phyloP scores from a whole-genome alignment of 73 alveolate genomes.

The Blepharisma japonicum region DNA sequence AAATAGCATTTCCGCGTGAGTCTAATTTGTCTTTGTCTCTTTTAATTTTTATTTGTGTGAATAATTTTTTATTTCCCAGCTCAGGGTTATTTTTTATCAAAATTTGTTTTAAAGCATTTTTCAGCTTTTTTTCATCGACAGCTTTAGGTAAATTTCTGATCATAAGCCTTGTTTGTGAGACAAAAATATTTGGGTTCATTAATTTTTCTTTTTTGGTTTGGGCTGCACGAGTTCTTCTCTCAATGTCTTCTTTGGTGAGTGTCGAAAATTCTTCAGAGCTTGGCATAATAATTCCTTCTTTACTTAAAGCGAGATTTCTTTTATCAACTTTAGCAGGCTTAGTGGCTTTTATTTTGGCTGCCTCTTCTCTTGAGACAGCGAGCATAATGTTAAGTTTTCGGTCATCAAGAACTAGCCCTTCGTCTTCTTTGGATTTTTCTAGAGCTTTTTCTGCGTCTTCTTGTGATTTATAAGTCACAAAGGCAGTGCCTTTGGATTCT shows the following conservation, averaged over 20 bases:
- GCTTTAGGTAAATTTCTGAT: slow-evolving; percentile 14
- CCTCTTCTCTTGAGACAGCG: slow-evolving; percentile 14
- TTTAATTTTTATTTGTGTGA: slow-evolving; percentile 22
- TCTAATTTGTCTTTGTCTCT: slow-evolving; percentile 1
- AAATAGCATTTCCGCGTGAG: not conserved
- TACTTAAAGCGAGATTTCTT: slow-evolving; percentile 20
- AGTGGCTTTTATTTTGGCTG: not conserved
- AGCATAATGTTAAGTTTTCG: not conserved
- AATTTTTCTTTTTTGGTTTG: slow-evolving; percentile 4
- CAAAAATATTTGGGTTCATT: slow-evolving; percentile 17
- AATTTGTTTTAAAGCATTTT: slow-evolving; percentile 14
- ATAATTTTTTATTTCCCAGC: not conserved
- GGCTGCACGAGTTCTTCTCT: slow-evolving; percentile 22
- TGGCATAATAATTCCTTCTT: not conserved
- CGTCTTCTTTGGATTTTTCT: not conserved
- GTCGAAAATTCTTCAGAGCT: not conserved
- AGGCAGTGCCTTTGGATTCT: slow-evolving; percentile 19
- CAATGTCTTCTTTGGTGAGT: not conserved
- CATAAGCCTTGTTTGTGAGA: slow-evolving; percentile 21
- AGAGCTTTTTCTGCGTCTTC: slow-evolving; percentile 23
- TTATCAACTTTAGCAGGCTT: slow-evolving; percentile 21
- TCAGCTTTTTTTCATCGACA: slow-evolving; percentile 10
- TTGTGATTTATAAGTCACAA: not conserved
- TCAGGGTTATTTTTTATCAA: not conserved
- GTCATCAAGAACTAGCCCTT: not conserved